These are phyloP conservation scores for Calycina marina DNA, from an alignment of 2,329 filamentous ascomycete genomes.

Conservation along the genomic window DNA sequence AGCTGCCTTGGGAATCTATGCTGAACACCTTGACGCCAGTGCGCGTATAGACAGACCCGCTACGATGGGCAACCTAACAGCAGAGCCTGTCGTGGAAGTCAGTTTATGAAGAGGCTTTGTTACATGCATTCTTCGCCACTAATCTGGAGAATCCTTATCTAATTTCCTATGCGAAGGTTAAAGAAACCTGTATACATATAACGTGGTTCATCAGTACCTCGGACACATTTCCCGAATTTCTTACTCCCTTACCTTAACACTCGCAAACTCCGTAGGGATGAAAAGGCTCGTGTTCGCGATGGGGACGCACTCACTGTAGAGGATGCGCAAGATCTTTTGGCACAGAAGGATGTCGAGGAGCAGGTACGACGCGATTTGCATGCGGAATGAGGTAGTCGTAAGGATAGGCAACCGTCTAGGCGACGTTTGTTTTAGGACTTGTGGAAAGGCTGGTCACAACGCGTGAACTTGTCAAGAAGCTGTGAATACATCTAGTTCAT, in stretches of 20 bases:
- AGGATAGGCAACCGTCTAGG: background rate
- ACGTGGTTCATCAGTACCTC: too few relatives aligned
- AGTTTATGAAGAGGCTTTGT: too few relatives aligned
- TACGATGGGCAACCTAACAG: conserved; percentile 1
- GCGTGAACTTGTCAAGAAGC: background rate
- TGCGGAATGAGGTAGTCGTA: too few relatives aligned
- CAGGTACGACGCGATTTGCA: background rate
- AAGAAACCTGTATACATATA: too few relatives aligned
- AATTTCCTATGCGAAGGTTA: too few relatives aligned
- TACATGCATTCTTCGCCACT: too few relatives aligned
- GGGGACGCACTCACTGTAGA: background rate
- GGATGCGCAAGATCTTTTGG: background rate
- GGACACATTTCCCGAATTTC: too few relatives aligned
- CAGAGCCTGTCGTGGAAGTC: background rate
- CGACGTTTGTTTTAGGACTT: background rate
- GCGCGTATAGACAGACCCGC: conserved; percentile 6
- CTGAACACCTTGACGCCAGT: conserved; percentile 11
- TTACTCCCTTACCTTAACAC: too few relatives aligned
- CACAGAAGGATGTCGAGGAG: background rate
- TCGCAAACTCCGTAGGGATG: background rate
- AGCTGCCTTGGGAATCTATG: conserved; percentile 14
- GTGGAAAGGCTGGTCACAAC: background rate
- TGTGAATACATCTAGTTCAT: too few relatives aligned
- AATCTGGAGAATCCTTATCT: too few relatives aligned
- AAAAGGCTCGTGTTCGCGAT: background rate